Conservation (phyloP, 139 green algal genomes). For the Volvox africanus region DNA sequence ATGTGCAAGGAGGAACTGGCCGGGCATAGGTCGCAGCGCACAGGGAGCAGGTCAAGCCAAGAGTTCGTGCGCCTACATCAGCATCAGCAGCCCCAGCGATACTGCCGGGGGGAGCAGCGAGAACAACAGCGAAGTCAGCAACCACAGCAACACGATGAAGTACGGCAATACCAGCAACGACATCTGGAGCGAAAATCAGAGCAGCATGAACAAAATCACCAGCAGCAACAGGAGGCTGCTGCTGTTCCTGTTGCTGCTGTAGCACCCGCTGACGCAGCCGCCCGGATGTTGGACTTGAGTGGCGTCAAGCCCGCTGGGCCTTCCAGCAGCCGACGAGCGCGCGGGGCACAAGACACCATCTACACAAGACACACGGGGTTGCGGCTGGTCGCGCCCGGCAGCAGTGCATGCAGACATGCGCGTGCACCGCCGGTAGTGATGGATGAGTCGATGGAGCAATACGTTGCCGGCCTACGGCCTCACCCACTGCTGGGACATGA, state of each 20-base stretch:
- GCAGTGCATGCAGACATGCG: not conserved
- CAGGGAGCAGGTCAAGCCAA: too few relatives aligned
- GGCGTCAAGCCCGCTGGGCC: not conserved
- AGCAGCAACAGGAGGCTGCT: not conserved
- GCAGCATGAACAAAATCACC: not conserved
- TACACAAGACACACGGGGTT: not conserved
- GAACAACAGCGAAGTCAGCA: not conserved
- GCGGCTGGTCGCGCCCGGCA: not conserved
- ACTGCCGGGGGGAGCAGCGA: not conserved
- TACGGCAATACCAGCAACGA: too few relatives aligned
- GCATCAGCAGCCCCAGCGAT: too few relatives aligned
- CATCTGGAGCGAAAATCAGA: not conserved
- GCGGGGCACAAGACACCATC: not conserved
- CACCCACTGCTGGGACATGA: slow-evolving; percentile 28
- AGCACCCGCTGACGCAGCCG: not conserved
- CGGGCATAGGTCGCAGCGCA: too few relatives aligned
- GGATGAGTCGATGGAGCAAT: slow-evolving; percentile 1
- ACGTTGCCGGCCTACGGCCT: not conserved
- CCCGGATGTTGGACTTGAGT: not conserved
- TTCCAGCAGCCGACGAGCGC: not conserved
- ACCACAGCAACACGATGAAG: too few relatives aligned
- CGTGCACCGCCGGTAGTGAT: not conserved
- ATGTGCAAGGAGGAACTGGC: too few relatives aligned
- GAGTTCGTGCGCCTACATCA: too few relatives aligned
- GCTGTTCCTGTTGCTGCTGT: not conserved